Base-by-base conservation (phyloP, 1,284 basidiomycete genomes). In the Amylostereum areolatum region DNA sequence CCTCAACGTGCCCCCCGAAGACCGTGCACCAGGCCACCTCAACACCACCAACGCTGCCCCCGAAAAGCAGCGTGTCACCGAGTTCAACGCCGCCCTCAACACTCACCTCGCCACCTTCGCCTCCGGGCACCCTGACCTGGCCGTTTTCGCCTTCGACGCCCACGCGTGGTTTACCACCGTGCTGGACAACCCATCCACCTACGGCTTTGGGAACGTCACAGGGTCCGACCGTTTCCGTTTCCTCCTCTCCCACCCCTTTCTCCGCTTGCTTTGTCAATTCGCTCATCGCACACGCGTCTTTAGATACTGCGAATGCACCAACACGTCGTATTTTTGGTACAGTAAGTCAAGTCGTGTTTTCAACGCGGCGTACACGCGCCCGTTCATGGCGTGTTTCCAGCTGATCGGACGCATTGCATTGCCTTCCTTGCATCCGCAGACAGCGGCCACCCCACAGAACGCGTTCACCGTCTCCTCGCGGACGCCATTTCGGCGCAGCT, bases 1-100 rank as follows among this genome's bases (percentile, higher is more conserved):
- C 63, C 60, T 80, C 57, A 79, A 77, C 54, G 75, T 80, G 24
- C 77, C 78, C 33, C 75, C 78, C 9, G 72, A 70, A 52, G 72
- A 78, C 45, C 72, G 77, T 32, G 59, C 68, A 27, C 78, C 78
- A 8, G 62, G 55, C 9, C 61, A 59, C 34, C 45, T 73, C 27
- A 61, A 61, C 45, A 64, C 62, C 44, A 62, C 63, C 18, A 62
- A 62, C 47, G 62, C 66, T 4, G 60, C 68, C 0, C 58, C 64
- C 33, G 58, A 69, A 48, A 68, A 70, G 49, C 54, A 64, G 6
- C 69, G 74, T 54, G 71, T 77, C 49, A 43, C 54, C 25, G 57
- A 66, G 44, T 79, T 67, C 61, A 79, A 78, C 57, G 48, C 59
- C 4, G 66, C 69, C 6, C 67, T 78, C 18, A 60, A 62, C 2